Evolutionary conservation across 305 asterid genomes (phyloP).

Genomic region (Fraxinus latifolia): DNA sequence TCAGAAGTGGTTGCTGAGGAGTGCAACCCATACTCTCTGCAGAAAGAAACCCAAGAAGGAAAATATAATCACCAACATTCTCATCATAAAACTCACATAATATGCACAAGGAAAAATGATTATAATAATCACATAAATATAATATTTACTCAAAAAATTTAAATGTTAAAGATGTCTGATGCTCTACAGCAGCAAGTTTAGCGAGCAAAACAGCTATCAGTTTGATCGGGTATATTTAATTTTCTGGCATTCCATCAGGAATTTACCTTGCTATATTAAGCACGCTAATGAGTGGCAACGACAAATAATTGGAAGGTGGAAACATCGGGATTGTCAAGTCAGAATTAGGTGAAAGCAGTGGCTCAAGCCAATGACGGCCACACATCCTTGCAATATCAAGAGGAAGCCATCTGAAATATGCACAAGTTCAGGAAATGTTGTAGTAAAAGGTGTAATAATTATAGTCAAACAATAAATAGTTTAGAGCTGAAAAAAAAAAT

Average conservation of each 20-base stretch:
- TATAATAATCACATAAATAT: neutral
- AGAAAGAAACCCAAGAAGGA: conserved; percentile 20
- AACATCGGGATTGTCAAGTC: conserved; percentile 58
- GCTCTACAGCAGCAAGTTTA: neutral
- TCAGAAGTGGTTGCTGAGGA: conserved; percentile 58
- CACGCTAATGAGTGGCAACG: conserved; percentile 86
- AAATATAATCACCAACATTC: neutral
- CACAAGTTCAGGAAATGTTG: conserved; percentile 11
- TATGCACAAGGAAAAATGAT: neutral
- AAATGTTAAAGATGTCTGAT: neutral
- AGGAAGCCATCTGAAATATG: conserved; percentile 85
- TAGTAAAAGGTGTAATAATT: neutral
- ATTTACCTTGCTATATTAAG: conserved; percentile 86
- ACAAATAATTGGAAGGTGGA: conserved; percentile 77
- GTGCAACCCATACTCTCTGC: conserved; percentile 84
- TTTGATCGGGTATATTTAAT: neutral
- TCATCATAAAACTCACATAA: neutral
- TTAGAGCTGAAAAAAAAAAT: conserved; percentile 2
- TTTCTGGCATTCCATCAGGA: neutral
- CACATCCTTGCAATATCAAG: conserved; percentile 93
- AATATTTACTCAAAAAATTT: neutral
- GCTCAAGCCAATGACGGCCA: conserved; percentile 98
- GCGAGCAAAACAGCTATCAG: neutral
- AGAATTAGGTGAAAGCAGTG: conserved; percentile 65
- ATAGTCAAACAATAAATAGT: neutral